A percentile compares a stretch with the other conserved stretches of the same genome.
These are phyloP conservation scores for Tagetes erecta DNA, from an alignment of 129 eudicot species.

Conservation along the genomic window DNA sequence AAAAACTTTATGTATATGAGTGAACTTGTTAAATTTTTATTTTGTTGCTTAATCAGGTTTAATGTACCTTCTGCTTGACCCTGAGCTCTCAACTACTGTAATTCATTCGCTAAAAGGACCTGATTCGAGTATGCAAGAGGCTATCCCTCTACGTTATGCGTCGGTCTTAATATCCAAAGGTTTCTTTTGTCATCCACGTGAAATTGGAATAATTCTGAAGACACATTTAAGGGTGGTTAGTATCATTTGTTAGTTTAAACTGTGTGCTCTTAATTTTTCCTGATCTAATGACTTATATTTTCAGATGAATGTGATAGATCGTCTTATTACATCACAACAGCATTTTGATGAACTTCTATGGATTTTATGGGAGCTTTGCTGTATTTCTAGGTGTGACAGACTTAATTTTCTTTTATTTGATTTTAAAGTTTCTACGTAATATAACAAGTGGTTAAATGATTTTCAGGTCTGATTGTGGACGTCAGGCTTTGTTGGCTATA, in stretches of 20 bases:
- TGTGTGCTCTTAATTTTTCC: not conserved
- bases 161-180: conserved; percentile 77
- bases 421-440: conserved; percentile 7
- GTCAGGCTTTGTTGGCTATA: conserved; percentile 87
- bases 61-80: conserved; percentile 70
- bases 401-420: conserved; percentile 16
- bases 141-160: conserved; percentile 86
- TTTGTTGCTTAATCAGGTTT: conserved; percentile 55
- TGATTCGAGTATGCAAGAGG: conserved; percentile 54
- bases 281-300: conserved; percentile 23
- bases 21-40: not conserved
- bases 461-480: conserved; percentile 88
- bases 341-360: conserved; percentile 74
- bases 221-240: conserved; percentile 86
- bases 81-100: conserved; percentile 70
- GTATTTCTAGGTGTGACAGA: conserved; percentile 69
- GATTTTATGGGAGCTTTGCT: conserved; percentile 88
- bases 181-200: conserved; percentile 63
- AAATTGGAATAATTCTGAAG: conserved; percentile 69
- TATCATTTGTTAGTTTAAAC: conserved; percentile 20
- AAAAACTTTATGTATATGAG: not conserved
- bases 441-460: conserved; percentile 20
- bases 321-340: conserved; percentile 52
- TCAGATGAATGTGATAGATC: conserved; percentile 78
- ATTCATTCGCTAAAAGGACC: conserved; percentile 66